Evolutionary conservation across 805 yeast genomes (phyloP), one percentile per base, ranked within the genome.

Genomic region (Metschnikowia lachancei): DNA sequence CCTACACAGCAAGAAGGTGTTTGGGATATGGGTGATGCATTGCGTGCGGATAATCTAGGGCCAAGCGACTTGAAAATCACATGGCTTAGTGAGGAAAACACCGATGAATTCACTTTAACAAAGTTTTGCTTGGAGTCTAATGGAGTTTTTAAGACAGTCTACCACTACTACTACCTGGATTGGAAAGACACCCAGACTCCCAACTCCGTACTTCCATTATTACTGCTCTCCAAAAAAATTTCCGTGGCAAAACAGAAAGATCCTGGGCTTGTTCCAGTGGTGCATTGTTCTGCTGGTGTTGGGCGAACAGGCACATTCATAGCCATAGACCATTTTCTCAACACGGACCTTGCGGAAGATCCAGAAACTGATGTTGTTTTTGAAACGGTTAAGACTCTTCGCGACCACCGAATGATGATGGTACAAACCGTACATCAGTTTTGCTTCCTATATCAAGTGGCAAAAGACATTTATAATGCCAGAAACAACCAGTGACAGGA

Each of bases 221-320:
- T 54, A 8, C 47, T 36, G 28, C 57, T 55, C 20, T 49, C 56
- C 13, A 28, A 18, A 14, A 45, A 46, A 4, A 44, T 54, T 14
- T 22, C 41, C 8, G 35, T 9, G 7, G 32, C 36, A n/a, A 49
- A 41, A 16, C 20, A 26, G 10, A n/a, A n/a, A 1, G 31, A 37
- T 11, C 55, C 56, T 18, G 33, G 33, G 7, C 35, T 54, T 17
- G 50, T 50, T 86, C 20, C 65, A 3, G 52, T 62, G 6, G 61
- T 62, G 10, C 98, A 92, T 65, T 92, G 99, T 61, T 88, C 96
- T 6, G 98, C 98, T 1, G 99, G 99, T 0, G 90, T 96, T 60
- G 99, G 99, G 16, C 73, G 99, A 47, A 89, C 98, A 0, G 99
- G 99, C 2, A 87, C 96, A 1, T 66, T 69, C 36, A 64, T 69